Conservation (phyloP, 2,329 filamentous ascomycete genomes). For the Claviceps cyperi region DNA sequence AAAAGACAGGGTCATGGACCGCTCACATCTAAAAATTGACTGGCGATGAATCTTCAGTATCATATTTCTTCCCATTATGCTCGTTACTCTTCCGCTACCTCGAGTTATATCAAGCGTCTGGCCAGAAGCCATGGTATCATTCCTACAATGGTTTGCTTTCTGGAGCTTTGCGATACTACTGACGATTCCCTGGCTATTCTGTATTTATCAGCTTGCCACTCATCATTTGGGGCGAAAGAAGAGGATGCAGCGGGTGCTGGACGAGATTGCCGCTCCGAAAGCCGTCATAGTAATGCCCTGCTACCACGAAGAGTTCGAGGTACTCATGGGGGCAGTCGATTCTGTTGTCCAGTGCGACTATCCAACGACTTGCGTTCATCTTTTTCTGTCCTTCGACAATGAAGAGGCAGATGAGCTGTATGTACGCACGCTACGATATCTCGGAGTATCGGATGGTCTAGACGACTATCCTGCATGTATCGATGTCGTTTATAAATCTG, state of each 20-base stretch:
- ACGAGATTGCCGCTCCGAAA: constrained; percentile 78
- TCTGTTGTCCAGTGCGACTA: constrained; percentile 92
- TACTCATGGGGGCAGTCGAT: constrained; percentile 74
- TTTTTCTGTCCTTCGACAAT: constrained; percentile 91
- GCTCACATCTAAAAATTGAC: neutral
- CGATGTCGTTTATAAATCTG: constrained; percentile 70
- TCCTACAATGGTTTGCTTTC: constrained; percentile 90
- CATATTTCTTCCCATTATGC: constrained; percentile 86
- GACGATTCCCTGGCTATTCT: constrained; percentile 83
- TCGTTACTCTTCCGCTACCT: constrained; percentile 80
- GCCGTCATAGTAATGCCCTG: constrained; percentile 95
- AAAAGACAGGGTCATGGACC: neutral
- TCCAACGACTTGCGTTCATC: constrained; percentile 78
- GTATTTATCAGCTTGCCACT: constrained; percentile 80
- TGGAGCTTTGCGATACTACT: constrained; percentile 80
- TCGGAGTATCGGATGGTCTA: constrained; percentile 66
- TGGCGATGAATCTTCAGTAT: constrained; percentile 31
- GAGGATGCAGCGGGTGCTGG: constrained; percentile 69
- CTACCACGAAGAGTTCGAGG: constrained; percentile 78
- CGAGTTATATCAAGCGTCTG: constrained; percentile 56
- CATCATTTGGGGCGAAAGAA: constrained; percentile 71
- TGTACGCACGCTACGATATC: constrained; percentile 67
- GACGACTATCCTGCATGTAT: constrained; percentile 78
- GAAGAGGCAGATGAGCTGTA: constrained; percentile 81
- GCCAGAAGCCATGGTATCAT: constrained; percentile 49